Base-by-base conservation (phyloP, 75 land plant species). In the Azolla pinnata region DNA sequence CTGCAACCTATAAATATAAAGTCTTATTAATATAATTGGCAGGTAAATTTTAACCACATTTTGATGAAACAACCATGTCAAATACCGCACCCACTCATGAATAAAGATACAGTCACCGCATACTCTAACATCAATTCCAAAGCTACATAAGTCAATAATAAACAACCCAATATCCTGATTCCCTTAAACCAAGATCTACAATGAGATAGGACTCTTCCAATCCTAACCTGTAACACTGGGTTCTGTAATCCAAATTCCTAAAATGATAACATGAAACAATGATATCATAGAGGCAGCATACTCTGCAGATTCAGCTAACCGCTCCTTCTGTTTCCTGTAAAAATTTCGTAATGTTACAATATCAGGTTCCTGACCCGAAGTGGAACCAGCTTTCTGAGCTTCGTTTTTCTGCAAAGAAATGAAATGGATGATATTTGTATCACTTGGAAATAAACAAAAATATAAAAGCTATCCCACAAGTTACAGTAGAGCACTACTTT, bases 281-380 rank as follows among this genome's bases (percentile, higher is more conserved):
- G 19, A 8, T 12, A 32, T 61, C 49, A 24, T 3, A 10, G n/a
- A 61, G 31, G 28, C 7, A 59, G 12, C 55, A 53, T 48, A 61
- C 65, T 71, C 29, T 44, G 9, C 46, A 23, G 42, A 61, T 48
- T 67, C 47, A 40, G 44, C 77, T 26, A 19, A 34, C 46, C 47
- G 68, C 33, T 75, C 68, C 30, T 60, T 38, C 56, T 77, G 70
- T 20, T 35, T 17, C 45, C 57, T 59, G 33, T 77, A 77, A 33
- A 59, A 77, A 7, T 64, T 55, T 53, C 58, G 44, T 16, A 77
- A 44, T 10, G 69, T 32, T 18, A 23, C 32, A 44, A 77, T 68
- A 50, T 77, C 79, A 24, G 62, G 73, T 31, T 67, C 67, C 16
- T 79, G 67, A 68, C 75, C 79, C 17, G 63, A 33, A 48, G 25